Percentiles rank a stretch among this genome's conserved stretches.
Conservation (phyloP, 257 asterid genomes). For the Nicotiana benthamiana region DNA sequence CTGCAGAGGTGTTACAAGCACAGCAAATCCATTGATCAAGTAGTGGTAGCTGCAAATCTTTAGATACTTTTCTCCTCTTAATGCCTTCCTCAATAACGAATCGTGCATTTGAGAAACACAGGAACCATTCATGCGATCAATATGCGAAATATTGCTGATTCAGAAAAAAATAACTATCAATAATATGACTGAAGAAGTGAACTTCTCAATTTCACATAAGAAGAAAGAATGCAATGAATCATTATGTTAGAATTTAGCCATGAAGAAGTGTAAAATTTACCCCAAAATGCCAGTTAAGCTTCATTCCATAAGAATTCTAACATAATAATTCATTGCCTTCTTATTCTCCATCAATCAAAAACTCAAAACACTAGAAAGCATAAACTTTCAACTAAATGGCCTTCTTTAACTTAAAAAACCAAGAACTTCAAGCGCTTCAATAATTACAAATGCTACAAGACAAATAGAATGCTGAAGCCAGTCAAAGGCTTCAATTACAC, state of each 20-base stretch:
- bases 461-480: neutral
- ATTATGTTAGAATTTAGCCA: no score
- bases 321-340: neutral
- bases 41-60: conserved; percentile 87
- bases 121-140: conserved; percentile 22
- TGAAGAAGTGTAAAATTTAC: neutral
- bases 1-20: conserved; percentile 81
- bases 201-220: neutral
- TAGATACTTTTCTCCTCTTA: conserved; percentile 73
- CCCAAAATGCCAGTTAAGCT: neutral
- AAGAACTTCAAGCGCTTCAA: neutral
- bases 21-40: conserved; percentile 88
- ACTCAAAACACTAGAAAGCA: neutral
- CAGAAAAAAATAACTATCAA: neutral
- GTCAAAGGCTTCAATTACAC: neutral
- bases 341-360: neutral
- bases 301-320: neutral
- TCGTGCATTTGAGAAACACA: conserved; percentile 57
- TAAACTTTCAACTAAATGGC: neutral
- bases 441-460: neutral
- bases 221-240: no score
- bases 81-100: conserved; percentile 47
- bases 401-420: neutral
- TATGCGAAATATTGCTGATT: conserved; percentile 55
- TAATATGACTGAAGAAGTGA: neutral